Evolutionary conservation across 176 grass and related monocot species (phyloP).

Genomic region (Aegilops sharonensis): DNA sequence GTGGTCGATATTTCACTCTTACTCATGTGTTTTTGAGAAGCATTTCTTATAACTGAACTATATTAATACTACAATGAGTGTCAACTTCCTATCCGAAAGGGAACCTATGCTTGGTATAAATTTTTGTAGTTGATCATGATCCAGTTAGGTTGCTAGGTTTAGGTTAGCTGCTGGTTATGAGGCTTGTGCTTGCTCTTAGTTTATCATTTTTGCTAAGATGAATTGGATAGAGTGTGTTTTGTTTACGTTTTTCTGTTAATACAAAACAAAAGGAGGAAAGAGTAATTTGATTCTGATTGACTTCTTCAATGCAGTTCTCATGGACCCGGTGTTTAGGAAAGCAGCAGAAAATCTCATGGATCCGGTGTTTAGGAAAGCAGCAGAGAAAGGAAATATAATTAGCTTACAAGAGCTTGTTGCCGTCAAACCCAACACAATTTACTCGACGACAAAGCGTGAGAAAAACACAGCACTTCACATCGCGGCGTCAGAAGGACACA

Average conservation of each 20-base stretch:
- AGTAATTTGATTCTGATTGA: neutral
- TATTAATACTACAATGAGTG: neutral
- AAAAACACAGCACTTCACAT: neutral
- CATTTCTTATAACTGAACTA: neutral
- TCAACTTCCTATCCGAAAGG: neutral
- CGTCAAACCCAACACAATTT: neutral
- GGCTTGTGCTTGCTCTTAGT: neutral
- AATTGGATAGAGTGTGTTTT: neutral
- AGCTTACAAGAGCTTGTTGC: neutral
- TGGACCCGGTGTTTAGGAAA: fast-evolving
- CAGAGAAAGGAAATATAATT: neutral
- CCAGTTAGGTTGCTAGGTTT: neutral
- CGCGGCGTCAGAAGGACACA: neutral
- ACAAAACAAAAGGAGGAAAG: neutral
- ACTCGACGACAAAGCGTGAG: neutral
- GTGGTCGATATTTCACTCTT: neutral
- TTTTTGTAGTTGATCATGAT: neutral
- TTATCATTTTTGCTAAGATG: neutral
- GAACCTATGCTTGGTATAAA: neutral
- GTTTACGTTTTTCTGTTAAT: neutral
- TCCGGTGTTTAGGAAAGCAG: neutral
- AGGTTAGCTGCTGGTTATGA: neutral
- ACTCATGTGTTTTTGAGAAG: neutral
- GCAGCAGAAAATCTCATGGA: neutral
- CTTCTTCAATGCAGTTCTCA: neutral